These are phyloP conservation scores for Helicostylum pulchrum DNA, from an alignment of 192 early-diverging fungal genomes.

Conservation along the genomic window DNA sequence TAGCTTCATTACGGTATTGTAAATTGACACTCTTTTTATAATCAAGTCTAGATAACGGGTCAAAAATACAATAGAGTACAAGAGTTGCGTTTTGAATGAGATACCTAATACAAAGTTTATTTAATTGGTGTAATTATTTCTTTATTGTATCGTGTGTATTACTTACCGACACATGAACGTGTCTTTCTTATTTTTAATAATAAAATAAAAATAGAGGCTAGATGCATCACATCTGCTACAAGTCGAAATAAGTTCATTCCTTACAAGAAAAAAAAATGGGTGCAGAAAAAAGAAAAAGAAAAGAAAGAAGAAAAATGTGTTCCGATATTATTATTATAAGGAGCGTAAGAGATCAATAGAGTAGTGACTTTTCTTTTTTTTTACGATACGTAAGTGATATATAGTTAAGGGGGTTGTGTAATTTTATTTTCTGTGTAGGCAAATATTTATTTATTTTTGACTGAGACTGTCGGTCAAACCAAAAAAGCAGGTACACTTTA, in stretches of 20 bases:
- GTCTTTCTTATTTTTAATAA: slow-evolving; percentile 88
- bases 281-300: too few species aligned
- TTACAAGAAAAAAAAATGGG: too few species aligned
- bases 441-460: too few species aligned
- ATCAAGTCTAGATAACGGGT: slow-evolving; percentile 95
- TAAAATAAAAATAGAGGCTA: slow-evolving; percentile 51
- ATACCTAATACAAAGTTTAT: slow-evolving; percentile 65
- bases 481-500: too few species aligned
- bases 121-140: not conserved
- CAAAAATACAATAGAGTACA: slow-evolving; percentile 88
- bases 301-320: too few species aligned
- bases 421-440: too few species aligned
- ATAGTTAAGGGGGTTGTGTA: too few species aligned
- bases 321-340: too few species aligned
- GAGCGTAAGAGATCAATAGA: too few species aligned
- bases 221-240: slow-evolving; percentile 11
- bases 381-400: too few species aligned
- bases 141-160: not conserved
- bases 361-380: too few species aligned
- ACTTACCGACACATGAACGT: slow-evolving; percentile 79
- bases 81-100: slow-evolving; percentile 94
- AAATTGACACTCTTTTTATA: slow-evolving; percentile 69
- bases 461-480: too few species aligned
- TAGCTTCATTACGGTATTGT: slow-evolving; percentile 94
- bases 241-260: slow-evolving; percentile 23